Conservation (phyloP, 371 early-diverging fungal genomes). For the Mucor racemosus region DNA sequence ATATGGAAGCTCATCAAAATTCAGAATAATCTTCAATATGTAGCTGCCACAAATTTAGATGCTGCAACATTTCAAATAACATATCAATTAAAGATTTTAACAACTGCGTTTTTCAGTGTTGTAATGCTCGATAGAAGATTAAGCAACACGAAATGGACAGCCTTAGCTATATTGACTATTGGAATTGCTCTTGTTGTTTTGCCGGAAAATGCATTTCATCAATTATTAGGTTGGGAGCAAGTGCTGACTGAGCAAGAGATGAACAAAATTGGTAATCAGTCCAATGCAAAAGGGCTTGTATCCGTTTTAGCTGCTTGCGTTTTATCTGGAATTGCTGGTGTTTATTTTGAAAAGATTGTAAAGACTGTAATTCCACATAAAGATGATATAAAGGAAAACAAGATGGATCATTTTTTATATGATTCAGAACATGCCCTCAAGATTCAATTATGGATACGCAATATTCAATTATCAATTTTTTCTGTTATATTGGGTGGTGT, state of each 20-base stretch:
- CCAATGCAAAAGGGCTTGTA: constrained; percentile 49
- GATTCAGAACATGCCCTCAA: constrained; percentile 27
- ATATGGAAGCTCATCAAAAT: not conserved
- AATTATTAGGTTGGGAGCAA: constrained; percentile 18
- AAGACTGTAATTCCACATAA: constrained; percentile 56
- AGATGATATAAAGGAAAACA: not conserved
- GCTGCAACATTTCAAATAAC: constrained; percentile 97
- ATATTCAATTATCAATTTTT: constrained; percentile 86
- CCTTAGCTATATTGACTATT: constrained; percentile 80
- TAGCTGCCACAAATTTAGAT: constrained; percentile 87
- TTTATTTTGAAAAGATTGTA: constrained; percentile 96
- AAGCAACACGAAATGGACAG: constrained; percentile 77
- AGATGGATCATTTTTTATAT: not conserved
- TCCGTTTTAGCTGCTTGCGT: constrained; percentile 86
- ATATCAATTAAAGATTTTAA: constrained; percentile 95
- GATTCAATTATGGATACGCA: constrained; percentile 84
- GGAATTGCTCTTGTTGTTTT: constrained; percentile 85
- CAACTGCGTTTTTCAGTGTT: constrained; percentile 93
- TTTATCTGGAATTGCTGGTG: constrained; percentile 92
- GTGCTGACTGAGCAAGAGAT: constrained; percentile 12
- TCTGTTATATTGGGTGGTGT: constrained; percentile 72
- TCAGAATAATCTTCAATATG: constrained; percentile 91
- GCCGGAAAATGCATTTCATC: constrained; percentile 34
- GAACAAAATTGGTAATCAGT: constrained; percentile 41
- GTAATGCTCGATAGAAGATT: constrained; percentile 73